Base-by-base conservation (phyloP, 176 grass and related monocot genomes). In the Dactylis glomerata region DNA sequence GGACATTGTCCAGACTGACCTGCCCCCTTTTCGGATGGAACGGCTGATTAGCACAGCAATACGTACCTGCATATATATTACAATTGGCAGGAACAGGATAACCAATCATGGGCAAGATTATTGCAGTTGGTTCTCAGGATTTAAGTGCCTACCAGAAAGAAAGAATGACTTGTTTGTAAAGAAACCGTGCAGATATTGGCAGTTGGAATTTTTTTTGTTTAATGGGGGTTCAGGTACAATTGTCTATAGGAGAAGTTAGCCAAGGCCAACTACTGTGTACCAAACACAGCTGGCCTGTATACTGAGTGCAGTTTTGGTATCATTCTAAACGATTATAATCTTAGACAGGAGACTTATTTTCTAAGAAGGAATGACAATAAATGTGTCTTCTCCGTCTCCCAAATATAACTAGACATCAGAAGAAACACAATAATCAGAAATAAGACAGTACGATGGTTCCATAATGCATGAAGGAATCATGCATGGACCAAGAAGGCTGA, bases 401-500 rank as follows among this genome's bases (percentile, higher is more conserved):
- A n/a, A 30, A 42, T 71, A 30, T 32, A 16, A 38, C 3, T 50
- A 50, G 51, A 15, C 26, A 30, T 16, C n/a, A 59, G 8, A 33
- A 23, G 30, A 26, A 26, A 67, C 11, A 69, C 31, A 69, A 55
- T 27, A 23, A 40, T 52, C 70, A 49, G 70, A 49, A 46, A 10
- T 67, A 24, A 62, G 27, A 37, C 0, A 79, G 74, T 33, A 56
- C 13, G 76, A 90, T 78, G 23, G 10, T 52, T 76, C 68, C 5
- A 81, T 74, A 79, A 33, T 79, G 64, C 74, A 37, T 72, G 85
- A 61, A 76, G 49, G 72, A 89, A 97, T 85, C 61, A 88, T 82
- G 46, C 61, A 88, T 82, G 46, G 73, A n/a, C 27, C 46, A 83
- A 83, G 85, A 86, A 61, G 67, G 5, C 49, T 87, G 92, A 97